These are phyloP conservation scores for Diaporthe vexans DNA, from an alignment of 2,329 filamentous ascomycete genomes.

Conservation along the genomic window DNA sequence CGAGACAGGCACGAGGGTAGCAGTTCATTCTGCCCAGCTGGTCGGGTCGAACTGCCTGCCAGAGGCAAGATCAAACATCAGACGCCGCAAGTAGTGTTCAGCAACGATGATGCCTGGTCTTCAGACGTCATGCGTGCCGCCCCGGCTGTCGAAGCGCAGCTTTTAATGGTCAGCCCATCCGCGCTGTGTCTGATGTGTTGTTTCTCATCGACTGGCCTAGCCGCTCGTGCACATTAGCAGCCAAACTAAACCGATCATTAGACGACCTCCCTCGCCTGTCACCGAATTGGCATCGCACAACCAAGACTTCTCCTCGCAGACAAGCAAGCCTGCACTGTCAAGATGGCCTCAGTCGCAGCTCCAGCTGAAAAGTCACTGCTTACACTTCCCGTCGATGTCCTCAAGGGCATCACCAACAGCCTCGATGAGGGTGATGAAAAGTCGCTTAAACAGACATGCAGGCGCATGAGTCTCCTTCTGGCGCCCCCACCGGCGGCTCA, in stretches of 20 bases:
- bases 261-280: slow-evolving; percentile 4
- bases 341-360: slow-evolving; percentile 14
- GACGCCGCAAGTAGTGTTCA: slow-evolving; percentile 14
- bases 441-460: slow-evolving; percentile 32
- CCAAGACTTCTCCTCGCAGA: not conserved
- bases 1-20: not conserved
- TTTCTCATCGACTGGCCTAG: not conserved
- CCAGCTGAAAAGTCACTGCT: slow-evolving; percentile 18
- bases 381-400: slow-evolving; percentile 34
- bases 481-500: slow-evolving; percentile 4
- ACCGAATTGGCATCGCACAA: not conserved
- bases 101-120: slow-evolving; percentile 32
- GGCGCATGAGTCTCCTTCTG: slow-evolving; percentile 34
- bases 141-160: slow-evolving; percentile 12
- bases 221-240: not conserved
- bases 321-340: not conserved
- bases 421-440: slow-evolving; percentile 30
- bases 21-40: not conserved
- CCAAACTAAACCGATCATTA: not conserved
- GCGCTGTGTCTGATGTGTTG: not conserved
- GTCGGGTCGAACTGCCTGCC: slow-evolving; percentile 9
- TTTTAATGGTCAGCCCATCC: slow-evolving; percentile 25
- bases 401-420: slow-evolving; percentile 37
- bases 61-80: slow-evolving; percentile 19
- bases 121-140: slow-evolving; percentile 8